Conservation (phyloP, 495 filamentous ascomycete genomes). For the Durotheca rogersii region DNA sequence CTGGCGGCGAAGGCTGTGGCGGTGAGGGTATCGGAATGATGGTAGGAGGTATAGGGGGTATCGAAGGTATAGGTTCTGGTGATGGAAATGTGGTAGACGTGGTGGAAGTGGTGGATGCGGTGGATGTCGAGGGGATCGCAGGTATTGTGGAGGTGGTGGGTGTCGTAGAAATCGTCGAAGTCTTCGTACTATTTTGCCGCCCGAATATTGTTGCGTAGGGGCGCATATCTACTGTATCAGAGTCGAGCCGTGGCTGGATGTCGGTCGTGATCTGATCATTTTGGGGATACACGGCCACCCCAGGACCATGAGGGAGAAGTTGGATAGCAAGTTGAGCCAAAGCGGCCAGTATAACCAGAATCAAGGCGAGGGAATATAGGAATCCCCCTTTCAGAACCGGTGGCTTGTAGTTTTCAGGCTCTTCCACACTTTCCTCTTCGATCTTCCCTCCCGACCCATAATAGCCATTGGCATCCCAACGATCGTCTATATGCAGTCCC, state of each 20-base stretch:
- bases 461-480: conserved; percentile 17
- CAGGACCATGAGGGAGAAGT: conserved; percentile 23
- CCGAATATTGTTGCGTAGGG: too few species aligned
- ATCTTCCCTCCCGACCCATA: conserved; percentile 23
- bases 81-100: not conserved
- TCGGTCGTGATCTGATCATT: conserved; percentile 8
- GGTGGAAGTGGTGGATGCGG: not conserved
- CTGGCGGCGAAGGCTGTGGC: not conserved
- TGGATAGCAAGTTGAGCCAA: conserved; percentile 27
- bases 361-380: conserved; percentile 12
- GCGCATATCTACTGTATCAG: not conserved
- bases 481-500: conserved; percentile 22
- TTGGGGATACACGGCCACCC: conserved; percentile 2
- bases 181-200: conserved; percentile 17
- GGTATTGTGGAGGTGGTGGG: not conserved
- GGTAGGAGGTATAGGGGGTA: not conserved
- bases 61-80: not conserved
- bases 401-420: conserved; percentile 27
- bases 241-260: too few species aligned
- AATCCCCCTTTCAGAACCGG: conserved; percentile 13
- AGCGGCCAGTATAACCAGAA: conserved; percentile 13
- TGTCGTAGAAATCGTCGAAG: not conserved
- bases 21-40: not conserved
- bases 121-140: not conserved
- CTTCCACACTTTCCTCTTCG: conserved; percentile 5